These are phyloP conservation scores for Eimeria sp. DNA, from an alignment of 169 alveolate genomes.

Conservation along the genomic window DNA sequence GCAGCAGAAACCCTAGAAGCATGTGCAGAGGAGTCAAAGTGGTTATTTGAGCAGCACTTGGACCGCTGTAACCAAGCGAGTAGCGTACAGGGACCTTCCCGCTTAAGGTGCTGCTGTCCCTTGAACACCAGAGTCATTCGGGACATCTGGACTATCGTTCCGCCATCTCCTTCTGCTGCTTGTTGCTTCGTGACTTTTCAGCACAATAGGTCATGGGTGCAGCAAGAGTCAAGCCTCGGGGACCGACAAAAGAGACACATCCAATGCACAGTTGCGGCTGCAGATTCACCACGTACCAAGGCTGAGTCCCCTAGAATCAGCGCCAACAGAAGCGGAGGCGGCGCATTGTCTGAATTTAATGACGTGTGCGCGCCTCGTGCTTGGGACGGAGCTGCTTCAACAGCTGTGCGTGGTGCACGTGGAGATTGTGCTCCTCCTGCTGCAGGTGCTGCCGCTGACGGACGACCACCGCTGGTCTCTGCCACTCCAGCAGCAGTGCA, in stretches of 20 bases:
- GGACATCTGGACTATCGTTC: not conserved
- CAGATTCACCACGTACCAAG: not conserved
- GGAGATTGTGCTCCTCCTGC: not conserved
- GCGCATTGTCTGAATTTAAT: not conserved
- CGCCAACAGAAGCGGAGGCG: constrained; percentile 44
- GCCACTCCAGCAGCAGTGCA: constrained; percentile 75
- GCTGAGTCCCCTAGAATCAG: not conserved
- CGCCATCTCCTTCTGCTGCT: too few species aligned
- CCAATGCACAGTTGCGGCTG: not conserved
- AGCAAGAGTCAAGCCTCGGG: not conserved
- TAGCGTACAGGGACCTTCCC: not conserved
- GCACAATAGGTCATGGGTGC: not conserved
- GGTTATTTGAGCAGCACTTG: not conserved
- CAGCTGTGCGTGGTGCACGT: not conserved
- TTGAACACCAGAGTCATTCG: not conserved
- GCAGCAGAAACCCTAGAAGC: not conserved
- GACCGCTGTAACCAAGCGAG: not conserved
- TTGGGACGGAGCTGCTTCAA: not conserved
- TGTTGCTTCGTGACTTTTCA: not conserved
- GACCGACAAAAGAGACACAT: not conserved
- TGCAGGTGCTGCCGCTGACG: not conserved
- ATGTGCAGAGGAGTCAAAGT: not conserved
- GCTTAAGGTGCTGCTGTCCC: not conserved
- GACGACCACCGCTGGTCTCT: constrained; percentile 66
- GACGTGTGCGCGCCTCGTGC: constrained; percentile 45